Base-by-base conservation (phyloP, 139 green algal genomes). In the Tetraselmis striata region DNA sequence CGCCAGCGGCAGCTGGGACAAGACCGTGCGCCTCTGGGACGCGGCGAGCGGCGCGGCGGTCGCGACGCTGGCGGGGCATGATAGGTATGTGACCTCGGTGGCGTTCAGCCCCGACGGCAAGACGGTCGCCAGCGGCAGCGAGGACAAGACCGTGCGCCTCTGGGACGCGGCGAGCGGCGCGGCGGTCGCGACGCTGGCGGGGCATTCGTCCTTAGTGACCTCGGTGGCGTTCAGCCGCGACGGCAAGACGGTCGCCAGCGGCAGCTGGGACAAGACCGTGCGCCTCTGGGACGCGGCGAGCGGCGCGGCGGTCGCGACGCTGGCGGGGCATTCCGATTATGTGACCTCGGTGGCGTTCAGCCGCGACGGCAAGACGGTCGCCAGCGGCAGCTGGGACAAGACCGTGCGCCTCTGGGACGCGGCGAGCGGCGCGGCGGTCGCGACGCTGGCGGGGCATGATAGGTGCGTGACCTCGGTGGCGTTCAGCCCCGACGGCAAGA, bases 321-420 rank as follows among this genome's bases (percentile, higher is more conserved):
- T 67, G 45, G 74, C 31, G 86, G 95, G 95, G 0, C 97, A 99
- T 84, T 88, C 92, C 0, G 97, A 98, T 81, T 87, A 95, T 5
- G 94, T 99, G 32, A 92, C 99, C 32, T n/a, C n/a, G n/a, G n/a
- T n/a, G n/a, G n/a, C n/a, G n/a, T n/a, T n/a, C n/a, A n/a, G n/a
- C n/a, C n/a, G n/a, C n/a, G n/a, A n/a, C n/a, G n/a, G n/a, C n/a
- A n/a, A n/a, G n/a, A n/a, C n/a, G n/a, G n/a, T n/a, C n/a, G n/a
- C n/a, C n/a, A n/a, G n/a, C n/a, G n/a, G n/a, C n/a, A n/a, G n/a
- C n/a, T n/a, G n/a, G n/a, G n/a, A n/a, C n/a, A n/a, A n/a, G n/a
- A n/a, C n/a, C n/a, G n/a, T n/a, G n/a, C n/a, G n/a, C n/a, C n/a
- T n/a, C n/a, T n/a, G n/a, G n/a, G n/a, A n/a, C n/a, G n/a, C n/a